A percentile compares a stretch with the other conserved stretches of the same genome.
phyloP scores from a whole-genome alignment of 2,329 filamentous ascomycete genomes.

The Fusarium sp. region DNA sequence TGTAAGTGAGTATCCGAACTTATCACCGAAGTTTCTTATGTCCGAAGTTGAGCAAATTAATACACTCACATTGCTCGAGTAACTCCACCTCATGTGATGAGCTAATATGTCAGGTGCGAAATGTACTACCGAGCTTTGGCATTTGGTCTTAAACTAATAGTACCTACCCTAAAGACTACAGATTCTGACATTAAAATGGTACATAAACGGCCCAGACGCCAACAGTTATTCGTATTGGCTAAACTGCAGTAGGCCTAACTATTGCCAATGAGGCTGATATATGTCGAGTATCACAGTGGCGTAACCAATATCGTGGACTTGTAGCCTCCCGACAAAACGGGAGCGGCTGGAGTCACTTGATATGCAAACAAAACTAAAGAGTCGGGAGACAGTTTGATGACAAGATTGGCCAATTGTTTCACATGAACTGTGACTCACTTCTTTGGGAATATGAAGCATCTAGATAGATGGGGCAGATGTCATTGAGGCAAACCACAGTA shows the following conservation, averaged over 20 bases:
- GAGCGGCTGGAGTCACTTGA: not conserved
- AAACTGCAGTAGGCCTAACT: not conserved
- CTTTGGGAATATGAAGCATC: not conserved
- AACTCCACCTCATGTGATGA: accelerated
- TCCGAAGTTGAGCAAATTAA: not conserved
- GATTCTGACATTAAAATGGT: not conserved
- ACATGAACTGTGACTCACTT: not conserved
- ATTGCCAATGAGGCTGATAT: not conserved
- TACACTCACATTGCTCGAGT: accelerated
- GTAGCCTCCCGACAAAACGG: not conserved
- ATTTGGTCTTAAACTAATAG: not conserved
- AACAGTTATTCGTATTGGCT: not conserved
- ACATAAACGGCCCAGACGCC: too few species aligned
- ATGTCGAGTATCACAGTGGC: not conserved
- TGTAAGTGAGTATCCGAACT: constrained; percentile 30
- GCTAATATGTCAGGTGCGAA: too few species aligned
- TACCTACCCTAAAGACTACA: not conserved
- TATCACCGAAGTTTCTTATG: constrained; percentile 31
- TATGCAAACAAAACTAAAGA: accelerated
- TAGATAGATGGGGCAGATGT: not conserved
- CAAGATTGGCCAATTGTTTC: not conserved
- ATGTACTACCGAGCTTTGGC: not conserved
- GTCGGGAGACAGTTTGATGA: too few species aligned
- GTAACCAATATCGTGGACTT: not conserved
- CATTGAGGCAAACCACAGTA: not conserved